Evolutionary conservation across 441 rosid species (phyloP), one percentile per base, ranked within the genome.

Genomic region (Biscutella auriculata): DNA sequence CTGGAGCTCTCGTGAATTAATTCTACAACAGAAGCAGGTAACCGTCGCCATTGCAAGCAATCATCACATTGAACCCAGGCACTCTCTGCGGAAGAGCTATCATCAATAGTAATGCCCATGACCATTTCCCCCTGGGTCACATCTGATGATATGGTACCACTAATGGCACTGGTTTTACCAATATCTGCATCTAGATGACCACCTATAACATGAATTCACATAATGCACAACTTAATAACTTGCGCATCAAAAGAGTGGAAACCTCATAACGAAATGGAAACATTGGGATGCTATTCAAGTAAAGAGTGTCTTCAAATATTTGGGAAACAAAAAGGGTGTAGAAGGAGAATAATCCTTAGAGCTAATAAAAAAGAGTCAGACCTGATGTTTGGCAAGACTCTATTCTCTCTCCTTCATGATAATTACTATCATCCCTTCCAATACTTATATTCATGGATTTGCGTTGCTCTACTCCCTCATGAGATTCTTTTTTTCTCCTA

Each of bases 31-130:
- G 75, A 62, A 72, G 82, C 84, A 36, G 91, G 83, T 66, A 93
- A 85, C 28, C 93, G 87, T 70, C 99, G 79, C 99, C 99, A 93
- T 80, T 93, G 85, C 49, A 70, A 75, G 67, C 96, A 88, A 68
- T 79, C 93, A 69, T 93, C 97, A 72, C 98, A 93, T 23, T 77
- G 79, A 67, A 89, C 98, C 97, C 98, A 93, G 12, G 99, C 97
- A 81, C 66, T 74, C 56, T 76, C 83, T 1, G 57, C 19, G 50
- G 78, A 76, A 57, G 53, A 53, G 62, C 35, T 52, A 66, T 78
- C 77, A 73, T 78, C 81, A 52, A 65, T 62, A 53, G 66, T 55
- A 52, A 53, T 68, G 39, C 67, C 59, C 49, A 76, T 30, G 55
- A 65, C 75, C 39, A 59, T 25, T 51, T 81, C 81, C 53, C 60